Base-by-base conservation (phyloP, 345 rosid species). In the Sapria himalayana region DNA sequence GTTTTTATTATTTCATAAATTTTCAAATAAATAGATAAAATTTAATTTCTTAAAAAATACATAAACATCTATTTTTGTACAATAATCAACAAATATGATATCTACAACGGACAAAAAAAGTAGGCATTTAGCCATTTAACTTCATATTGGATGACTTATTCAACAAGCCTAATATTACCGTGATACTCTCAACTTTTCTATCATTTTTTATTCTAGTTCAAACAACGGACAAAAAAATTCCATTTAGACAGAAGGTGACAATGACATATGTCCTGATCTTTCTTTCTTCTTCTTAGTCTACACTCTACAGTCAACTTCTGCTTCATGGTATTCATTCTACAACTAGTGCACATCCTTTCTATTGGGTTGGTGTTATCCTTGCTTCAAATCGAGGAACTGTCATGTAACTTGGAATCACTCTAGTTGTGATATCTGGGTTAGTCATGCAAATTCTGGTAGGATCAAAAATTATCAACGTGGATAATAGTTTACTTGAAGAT, bases 331-430 rank as follows among this genome's bases (percentile, higher is more conserved):
- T 76, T 1, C 85, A 76, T 23, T 72, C 81, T 1, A 73, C 81
- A 0, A 76, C 81, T 0, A 80, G 78, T 12, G 85, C 78, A 0
- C 80, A 76, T 63, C 85, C 85, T 0, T 76, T 76, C 58, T 72
- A 76, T 27, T 72, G 81, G 85, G 73, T 76, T 77, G 80, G 81
- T 46, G 85, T 72, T 33, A 76, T 72, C 35, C 85, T 76, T 24
- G 85, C 81, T 0, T 76, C 85, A 0, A 76, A 61, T 48, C 85
- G 81, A 39, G 85, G 85, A 2, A 73, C 85, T 10, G 85, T 70
- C 4, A 73, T 76, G 85, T 77, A 76, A 56, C 75, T 76, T 10
- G 85, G 85, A 38, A 76, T 76, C 27, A 72, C 85, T 15, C 85
- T 81, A 2, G 73, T 76, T 37, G 81, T 73, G 15, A 76, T 81